A percentile compares a stretch with the other conserved stretches of the same genome.
Evolutionary conservation across 257 asterid genomes (phyloP).

Genomic region (Striga asiatica): DNA sequence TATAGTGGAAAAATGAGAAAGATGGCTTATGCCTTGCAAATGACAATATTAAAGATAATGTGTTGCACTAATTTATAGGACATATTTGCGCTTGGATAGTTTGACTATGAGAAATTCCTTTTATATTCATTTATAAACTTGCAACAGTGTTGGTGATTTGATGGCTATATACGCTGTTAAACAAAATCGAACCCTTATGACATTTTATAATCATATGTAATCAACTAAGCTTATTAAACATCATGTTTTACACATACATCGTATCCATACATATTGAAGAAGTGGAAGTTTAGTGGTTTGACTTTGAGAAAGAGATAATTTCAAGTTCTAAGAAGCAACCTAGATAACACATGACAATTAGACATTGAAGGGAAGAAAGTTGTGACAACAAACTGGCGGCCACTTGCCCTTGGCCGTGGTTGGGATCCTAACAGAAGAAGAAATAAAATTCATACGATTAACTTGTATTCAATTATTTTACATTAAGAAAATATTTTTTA

Average conservation of each 20-base stretch:
- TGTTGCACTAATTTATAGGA: constrained; percentile 26
- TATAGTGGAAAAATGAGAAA: background rate
- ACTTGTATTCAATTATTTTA: too few relatives aligned
- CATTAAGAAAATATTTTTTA: too few relatives aligned
- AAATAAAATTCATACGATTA: too few relatives aligned
- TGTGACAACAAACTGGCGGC: background rate
- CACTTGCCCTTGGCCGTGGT: constrained; percentile 1
- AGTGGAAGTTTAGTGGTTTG: background rate
- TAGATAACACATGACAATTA: constrained; percentile 9
- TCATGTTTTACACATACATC: background rate
- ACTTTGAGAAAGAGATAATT: background rate
- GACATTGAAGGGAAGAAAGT: background rate
- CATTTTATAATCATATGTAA: background rate
- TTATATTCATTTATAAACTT: too few relatives aligned
- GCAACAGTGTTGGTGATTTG: background rate
- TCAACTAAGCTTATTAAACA: background rate
- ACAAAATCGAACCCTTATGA: background rate
- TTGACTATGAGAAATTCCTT: background rate
- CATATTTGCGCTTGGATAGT: constrained; percentile 8
- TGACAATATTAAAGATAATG: background rate
- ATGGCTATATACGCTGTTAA: background rate
- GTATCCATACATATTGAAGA: background rate
- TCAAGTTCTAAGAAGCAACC: constrained; percentile 3
- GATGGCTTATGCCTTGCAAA: background rate
- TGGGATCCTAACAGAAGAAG: too few relatives aligned